Percentiles rank a stretch among this genome's conserved stretches.
These are phyloP conservation scores for Papilionanthe hybrid DNA, from an alignment of 116 monocot genomes.

Conservation along the genomic window DNA sequence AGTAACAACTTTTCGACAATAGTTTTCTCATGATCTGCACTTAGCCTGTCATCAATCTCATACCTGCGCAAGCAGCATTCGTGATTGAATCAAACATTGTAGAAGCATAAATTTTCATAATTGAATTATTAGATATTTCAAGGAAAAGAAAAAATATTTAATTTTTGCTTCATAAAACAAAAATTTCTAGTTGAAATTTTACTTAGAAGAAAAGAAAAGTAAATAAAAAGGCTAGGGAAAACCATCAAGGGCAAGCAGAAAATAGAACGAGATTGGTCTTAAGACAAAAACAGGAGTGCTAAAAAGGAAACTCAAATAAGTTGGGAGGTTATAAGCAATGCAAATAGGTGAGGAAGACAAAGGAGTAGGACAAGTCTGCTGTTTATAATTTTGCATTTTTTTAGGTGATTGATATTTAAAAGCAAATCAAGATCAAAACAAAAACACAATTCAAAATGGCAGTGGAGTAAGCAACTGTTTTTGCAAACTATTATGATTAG, in stretches of 20 bases:
- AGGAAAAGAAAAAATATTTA: background rate
- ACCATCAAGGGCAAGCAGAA: background rate
- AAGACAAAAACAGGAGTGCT: background rate
- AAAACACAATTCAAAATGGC: too few species aligned
- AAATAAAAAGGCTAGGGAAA: background rate
- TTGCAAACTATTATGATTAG: too few species aligned
- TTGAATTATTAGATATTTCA: background rate
- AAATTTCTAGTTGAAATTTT: background rate
- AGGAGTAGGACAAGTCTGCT: background rate
- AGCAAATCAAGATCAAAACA: too few species aligned
- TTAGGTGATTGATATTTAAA: too few species aligned
- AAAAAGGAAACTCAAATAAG: background rate
- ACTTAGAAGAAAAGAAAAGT: too few species aligned
- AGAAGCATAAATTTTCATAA: background rate
- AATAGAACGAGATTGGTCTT: background rate
- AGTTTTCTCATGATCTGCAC: constrained; percentile 72
- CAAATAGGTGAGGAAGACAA: background rate
- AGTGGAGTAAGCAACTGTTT: too few species aligned
- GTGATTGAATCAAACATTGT: background rate
- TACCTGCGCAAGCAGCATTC: constrained; percentile 45
- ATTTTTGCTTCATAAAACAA: background rate
- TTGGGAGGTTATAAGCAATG: background rate
- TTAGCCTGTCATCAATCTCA: constrained; percentile 70
- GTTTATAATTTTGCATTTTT: too few species aligned
- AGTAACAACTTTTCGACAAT: constrained; percentile 80